A percentile compares a stretch with the other conserved stretches of the same genome.
phyloP scores from a whole-genome alignment of 2,329 filamentous ascomycete species.

The Monosporascus cannonballus region DNA sequence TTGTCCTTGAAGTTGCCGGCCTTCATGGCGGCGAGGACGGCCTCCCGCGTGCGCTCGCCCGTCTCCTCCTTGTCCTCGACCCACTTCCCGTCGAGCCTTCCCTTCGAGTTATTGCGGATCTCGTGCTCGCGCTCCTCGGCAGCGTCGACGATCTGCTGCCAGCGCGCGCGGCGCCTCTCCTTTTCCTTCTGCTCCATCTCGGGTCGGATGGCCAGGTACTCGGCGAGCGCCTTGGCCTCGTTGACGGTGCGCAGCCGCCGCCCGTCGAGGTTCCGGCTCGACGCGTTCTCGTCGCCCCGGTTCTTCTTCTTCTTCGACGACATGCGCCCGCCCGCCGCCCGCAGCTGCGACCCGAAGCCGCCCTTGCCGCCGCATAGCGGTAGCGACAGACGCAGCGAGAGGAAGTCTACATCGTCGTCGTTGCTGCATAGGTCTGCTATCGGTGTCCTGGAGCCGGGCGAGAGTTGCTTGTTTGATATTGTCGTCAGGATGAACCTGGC shows the following conservation, averaged over 20 bases:
- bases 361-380: conserved; percentile 90
- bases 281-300: conserved; percentile 77
- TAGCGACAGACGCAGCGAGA: conserved; percentile 74
- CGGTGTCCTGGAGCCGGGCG: conserved; percentile 42
- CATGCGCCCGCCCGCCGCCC: conserved; percentile 96
- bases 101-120: conserved; percentile 65
- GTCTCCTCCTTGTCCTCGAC: conserved; percentile 92
- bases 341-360: conserved; percentile 94
- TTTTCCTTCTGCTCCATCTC: conserved; percentile 96
- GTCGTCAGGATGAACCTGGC: conserved; percentile 74
- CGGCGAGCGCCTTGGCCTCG: conserved; percentile 90
- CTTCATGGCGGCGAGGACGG: conserved; percentile 66
- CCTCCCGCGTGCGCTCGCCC: conserved; percentile 73
- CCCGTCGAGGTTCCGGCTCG: conserved; percentile 88
- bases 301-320: conserved; percentile 86
- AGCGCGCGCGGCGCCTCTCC: conserved; percentile 74
- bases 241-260: conserved; percentile 84
- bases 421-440: conserved; percentile 57
- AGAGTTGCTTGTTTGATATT: conserved; percentile 66
- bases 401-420: conserved; percentile 54
- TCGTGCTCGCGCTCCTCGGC: conserved; percentile 81
- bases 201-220: conserved; percentile 91
- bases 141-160: conserved; percentile 81
- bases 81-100: conserved; percentile 82
- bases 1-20: conserved; percentile 58